These are phyloP conservation scores for Eimeria maxima DNA, from an alignment of 169 alveolate species.

Conservation along the genomic window DNA sequence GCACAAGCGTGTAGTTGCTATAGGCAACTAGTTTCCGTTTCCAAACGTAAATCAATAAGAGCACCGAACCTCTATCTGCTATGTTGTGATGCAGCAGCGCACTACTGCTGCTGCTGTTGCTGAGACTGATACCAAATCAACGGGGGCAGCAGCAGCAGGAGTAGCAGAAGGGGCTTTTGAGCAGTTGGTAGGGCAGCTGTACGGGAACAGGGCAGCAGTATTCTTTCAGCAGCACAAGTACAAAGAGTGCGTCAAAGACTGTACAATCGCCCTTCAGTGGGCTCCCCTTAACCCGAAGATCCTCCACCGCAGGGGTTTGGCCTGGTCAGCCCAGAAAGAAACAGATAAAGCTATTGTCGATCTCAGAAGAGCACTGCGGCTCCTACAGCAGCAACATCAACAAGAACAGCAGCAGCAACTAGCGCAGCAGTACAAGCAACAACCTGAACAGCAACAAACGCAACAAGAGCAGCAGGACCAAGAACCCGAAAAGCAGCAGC, in stretches of 20 bases:
- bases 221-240: background rate
- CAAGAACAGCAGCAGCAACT: background rate
- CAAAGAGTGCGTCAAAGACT: background rate
- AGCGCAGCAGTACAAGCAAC: background rate
- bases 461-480: constrained; percentile 9
- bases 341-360: background rate
- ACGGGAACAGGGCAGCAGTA: constrained; percentile 33
- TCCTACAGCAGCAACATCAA: background rate
- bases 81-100: background rate
- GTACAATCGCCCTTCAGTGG: background rate
- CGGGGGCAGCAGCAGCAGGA: background rate
- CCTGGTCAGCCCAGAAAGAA: background rate
- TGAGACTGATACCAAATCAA: background rate
- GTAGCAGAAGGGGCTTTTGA: background rate
- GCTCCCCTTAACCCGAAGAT: background rate
- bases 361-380: background rate
- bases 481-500: background rate
- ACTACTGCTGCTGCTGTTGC: constrained; percentile 52
- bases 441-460: background rate
- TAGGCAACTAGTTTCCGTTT: no score
- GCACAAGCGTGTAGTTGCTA: no score
- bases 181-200: constrained; percentile 20
- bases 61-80: background rate
- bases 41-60: no score
- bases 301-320: constrained; percentile 25